Evolutionary conservation across 2,329 filamentous ascomycete species (phyloP).

Genomic region (Clonostachys rosea): DNA sequence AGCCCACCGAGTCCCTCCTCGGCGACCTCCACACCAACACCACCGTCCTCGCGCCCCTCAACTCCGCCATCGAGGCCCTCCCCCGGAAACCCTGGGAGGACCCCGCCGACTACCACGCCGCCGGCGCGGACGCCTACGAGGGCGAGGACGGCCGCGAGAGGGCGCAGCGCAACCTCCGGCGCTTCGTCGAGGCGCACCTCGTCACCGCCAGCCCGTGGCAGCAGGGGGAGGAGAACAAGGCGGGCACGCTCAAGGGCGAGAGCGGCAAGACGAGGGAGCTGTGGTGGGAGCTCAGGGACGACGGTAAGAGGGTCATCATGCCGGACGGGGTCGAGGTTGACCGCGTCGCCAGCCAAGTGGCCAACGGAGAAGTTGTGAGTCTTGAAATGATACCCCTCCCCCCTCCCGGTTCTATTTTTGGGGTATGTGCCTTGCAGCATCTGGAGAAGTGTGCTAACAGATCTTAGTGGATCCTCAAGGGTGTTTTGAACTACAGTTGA

Average conservation of each 20-base stretch:
- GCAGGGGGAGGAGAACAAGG: slow-evolving; percentile 56
- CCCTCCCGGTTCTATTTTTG: background rate
- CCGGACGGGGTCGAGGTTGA: slow-evolving; percentile 77
- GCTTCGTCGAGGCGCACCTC: slow-evolving; percentile 85
- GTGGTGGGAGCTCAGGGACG: slow-evolving; percentile 76
- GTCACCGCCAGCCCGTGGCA: slow-evolving; percentile 73
- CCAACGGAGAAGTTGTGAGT: slow-evolving; percentile 77
- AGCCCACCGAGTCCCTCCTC: slow-evolving; percentile 63
- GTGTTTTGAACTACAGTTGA: slow-evolving; percentile 37
- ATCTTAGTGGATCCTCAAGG: slow-evolving; percentile 59
- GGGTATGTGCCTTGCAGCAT: background rate
- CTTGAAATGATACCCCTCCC: no score
- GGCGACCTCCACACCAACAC: slow-evolving; percentile 64
- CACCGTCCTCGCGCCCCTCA: slow-evolving; percentile 83
- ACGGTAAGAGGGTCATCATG: slow-evolving; percentile 66
- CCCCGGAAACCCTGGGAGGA: slow-evolving; percentile 87
- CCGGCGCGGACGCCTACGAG: slow-evolving; percentile 70
- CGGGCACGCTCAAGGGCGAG: slow-evolving; percentile 60
- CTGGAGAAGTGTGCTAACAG: slow-evolving; percentile 6
- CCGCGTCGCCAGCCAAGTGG: slow-evolving; percentile 67
- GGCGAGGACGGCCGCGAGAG: slow-evolving; percentile 71
- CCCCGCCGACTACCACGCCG: slow-evolving; percentile 62
- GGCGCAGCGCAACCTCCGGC: slow-evolving; percentile 69
- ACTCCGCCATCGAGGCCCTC: slow-evolving; percentile 72
- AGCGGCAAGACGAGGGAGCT: slow-evolving; percentile 41